Conservation (phyloP, 169 alveolate genomes). For the Babesia bigemina region DNA sequence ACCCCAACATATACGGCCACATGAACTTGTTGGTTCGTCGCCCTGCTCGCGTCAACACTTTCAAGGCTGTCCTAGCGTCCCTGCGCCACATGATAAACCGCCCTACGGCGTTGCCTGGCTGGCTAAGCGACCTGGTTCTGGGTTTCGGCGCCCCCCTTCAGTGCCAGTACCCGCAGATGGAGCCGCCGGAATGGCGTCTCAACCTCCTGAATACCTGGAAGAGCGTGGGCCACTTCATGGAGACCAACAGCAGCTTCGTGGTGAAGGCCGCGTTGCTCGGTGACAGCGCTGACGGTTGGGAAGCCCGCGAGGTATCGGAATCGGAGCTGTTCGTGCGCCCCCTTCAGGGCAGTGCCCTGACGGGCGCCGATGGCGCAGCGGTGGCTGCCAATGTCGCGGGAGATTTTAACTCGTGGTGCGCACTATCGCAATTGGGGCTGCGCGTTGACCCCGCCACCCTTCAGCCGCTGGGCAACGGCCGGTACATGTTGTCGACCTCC, state of each 20-base stretch:
- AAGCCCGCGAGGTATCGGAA: background rate
- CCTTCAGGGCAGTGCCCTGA: background rate
- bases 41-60: constrained; percentile 87
- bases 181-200: constrained; percentile 20
- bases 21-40: constrained; percentile 87
- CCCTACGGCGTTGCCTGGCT: constrained; percentile 68
- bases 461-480: background rate
- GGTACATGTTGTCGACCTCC: background rate
- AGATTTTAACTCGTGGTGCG: background rate
- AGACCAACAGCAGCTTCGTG: constrained; percentile 25
- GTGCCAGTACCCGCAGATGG: constrained; percentile 37
- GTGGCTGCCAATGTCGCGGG: background rate
- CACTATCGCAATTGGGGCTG: background rate
- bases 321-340: background rate
- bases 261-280: constrained; percentile 17
- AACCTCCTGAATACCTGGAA: constrained; percentile 51
- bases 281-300: constrained; percentile 1
- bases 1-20: constrained; percentile 80
- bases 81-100: constrained; percentile 82
- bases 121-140: constrained; percentile 68
- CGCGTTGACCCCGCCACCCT: background rate
- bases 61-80: constrained; percentile 83
- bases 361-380: background rate
- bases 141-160: constrained; percentile 72
- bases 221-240: constrained; percentile 19